Percentiles rank a stretch among this genome's conserved stretches.
Evolutionary conservation across 2,329 filamentous ascomycete species (phyloP).

Genomic region (Scorias spongiosa): DNA sequence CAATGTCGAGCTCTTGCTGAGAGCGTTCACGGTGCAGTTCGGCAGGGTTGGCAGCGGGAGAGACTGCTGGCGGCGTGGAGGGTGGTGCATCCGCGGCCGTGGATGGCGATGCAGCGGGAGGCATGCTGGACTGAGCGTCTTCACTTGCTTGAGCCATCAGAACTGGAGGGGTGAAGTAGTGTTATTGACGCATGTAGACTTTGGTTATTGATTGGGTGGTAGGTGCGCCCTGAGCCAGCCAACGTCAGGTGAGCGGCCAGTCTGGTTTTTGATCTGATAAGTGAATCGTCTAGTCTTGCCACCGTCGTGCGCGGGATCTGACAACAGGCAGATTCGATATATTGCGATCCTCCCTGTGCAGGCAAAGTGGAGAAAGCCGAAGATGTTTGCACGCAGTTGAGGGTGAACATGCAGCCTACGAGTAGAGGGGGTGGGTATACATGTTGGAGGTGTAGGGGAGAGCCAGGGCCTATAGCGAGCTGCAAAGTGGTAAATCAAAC

Average conservation of each 20-base stretch:
- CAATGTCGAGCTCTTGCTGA: constrained; percentile 35
- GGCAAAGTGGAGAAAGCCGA: no score
- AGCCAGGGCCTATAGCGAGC: no score
- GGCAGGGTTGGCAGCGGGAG: constrained; percentile 6
- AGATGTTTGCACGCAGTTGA: no score
- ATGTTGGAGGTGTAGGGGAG: no score
- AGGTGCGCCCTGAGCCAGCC: not conserved
- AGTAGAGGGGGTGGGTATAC: no score
- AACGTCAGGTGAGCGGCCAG: not conserved
- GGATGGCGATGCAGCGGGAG: not conserved
- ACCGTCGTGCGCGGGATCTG: no score
- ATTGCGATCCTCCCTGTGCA: no score
- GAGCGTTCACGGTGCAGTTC: constrained; percentile 29
- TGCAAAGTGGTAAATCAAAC: no score
- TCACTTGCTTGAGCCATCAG: not conserved
- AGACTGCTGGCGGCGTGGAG: not conserved
- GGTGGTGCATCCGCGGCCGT: not conserved
- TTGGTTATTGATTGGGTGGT: not conserved
- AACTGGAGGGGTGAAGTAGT: not conserved
- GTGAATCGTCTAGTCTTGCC: not conserved
- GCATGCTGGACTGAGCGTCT: not conserved
- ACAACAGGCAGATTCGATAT: no score
- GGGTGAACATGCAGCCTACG: no score
- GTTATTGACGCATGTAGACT: not conserved
- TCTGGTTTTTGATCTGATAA: not conserved